Evolutionary conservation across 768 basidiomycete genomes (phyloP), one percentile per base, ranked within the genome.

Genomic region (Amyloporia xantha): DNA sequence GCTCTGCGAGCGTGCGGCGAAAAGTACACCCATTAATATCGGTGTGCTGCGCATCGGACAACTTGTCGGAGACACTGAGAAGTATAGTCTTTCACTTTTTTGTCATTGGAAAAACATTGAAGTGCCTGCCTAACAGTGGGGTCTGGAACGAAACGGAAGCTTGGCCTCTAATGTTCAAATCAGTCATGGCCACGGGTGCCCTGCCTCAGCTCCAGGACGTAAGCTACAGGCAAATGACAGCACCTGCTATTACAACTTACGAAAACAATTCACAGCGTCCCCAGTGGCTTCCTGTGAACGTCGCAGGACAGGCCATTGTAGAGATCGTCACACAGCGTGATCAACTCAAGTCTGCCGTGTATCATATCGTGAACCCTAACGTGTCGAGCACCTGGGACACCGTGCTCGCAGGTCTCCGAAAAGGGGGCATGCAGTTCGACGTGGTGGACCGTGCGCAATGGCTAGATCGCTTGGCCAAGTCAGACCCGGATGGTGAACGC

Each of bases 251-350:
- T n/a, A 19, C 9, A 39, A 19, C 38, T 19, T 21, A 35, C 33
- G 13, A 6, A 19, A 15, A 13, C 23, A 20, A 15, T 26, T 12
- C n/a, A 2, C 39, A 73, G 67, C 58, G 65, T 24, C 68, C 68
- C 3, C 69, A 73, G 0, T 80, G 77, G 77, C 65, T 81, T 1
- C 77, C 79, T 0, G 75, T 79, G 44, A 70, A 81, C 62, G 68
- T 65, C 44, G 77, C 78, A 1, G 78, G 70, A 6, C 63, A 63
- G 27, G 69, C 68, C 15, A 75, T 80, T 52, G 54, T 66, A 33
- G 76, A 81, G 50, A 66, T 80, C 44, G 63, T 74, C 4, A 44
- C 53, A 45, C 41, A 49, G 25, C 13, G 44, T 41, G 15, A 48
- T 44, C 47, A 41, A 13, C 13, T 20, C 12, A 33, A 54, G n/a